Base-by-base conservation (phyloP, 1,284 basidiomycete species). In the Xerocomus amazonicus region DNA sequence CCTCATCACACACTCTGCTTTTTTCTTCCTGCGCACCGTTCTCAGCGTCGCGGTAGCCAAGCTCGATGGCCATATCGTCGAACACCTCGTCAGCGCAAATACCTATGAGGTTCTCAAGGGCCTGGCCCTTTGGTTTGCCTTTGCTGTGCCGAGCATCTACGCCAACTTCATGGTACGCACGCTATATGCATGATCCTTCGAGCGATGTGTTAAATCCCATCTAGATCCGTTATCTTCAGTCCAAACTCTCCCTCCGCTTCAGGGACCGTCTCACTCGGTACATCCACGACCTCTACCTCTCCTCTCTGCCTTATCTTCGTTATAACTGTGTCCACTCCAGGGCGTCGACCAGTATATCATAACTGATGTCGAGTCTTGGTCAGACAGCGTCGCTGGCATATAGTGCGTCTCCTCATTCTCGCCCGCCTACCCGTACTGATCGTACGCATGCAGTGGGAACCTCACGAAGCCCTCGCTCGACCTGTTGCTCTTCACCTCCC, bases 71-170 rank as follows among this genome's bases (percentile, higher is more conserved):
- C 74, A 83, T 35, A 92, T 98, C 58, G 95, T 97, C 8, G 73
- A 92, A 49, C 90, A 96, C 68, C 75, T 97, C 49, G 93, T 91
- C 42, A 91, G 87, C 29, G 93, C 92, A 0, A 86, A 97, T 62
- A 89, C 84, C 0, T 79, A 78, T 47, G 93, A 92, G 0, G 97
- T 98, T 70, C 56, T 92, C 14, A 80, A 79, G 45, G 94, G 94
- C 0, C 72, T 98, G 0, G 88, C 78, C 0, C 75, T 92, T 52
- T 98, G 95, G 95, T 97, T 96, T 63, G 72, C 84, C 6, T 78
- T 99, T 7, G 92, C 93, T 0, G 77, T 98, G 26, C 95, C 96
- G 0, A 93, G 90, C 62, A 95, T 92, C 16, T 96, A 95, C 65
- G 98, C 95, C 0, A 98, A 99, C 66, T 87, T 92, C 1, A 95